Base-by-base conservation (phyloP, 164 flowering plant genomes). In the Stephania japonica region DNA sequence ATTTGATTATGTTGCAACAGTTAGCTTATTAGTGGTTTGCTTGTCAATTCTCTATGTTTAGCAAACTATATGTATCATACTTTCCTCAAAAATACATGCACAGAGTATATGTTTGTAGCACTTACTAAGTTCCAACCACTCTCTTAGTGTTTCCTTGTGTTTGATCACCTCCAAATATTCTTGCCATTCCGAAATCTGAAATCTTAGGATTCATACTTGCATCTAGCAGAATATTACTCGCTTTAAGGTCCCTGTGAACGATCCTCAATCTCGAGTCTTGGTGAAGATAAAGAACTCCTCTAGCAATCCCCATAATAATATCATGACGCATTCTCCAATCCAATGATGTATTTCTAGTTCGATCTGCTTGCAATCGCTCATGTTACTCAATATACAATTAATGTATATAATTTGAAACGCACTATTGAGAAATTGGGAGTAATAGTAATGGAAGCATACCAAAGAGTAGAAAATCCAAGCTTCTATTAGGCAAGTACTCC, bases 51-150 rank as follows among this genome's bases (percentile, higher is more conserved):
- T 32, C 38, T 2, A 32, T 32, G 38, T 32, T 32, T 32, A 32
- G 38, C 4, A 32, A 32, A 32, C 38, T 32, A 32, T 32, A 32
- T 32, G 38, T 32, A 32, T 32, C 4, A 4, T 32, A 32, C 38
- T 32, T 32, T 32, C 38, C 38, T 32, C 38, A 32, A 32, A 4
- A 32, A 32, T 32, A 2, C 38, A 32, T 32, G 38, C 38, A 32
- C 38, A 0, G 38, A 32, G 19, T 12, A 68, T 12, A 1, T 50
- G 59, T 18, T n/a, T 12, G 19, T 10, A 27, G 32, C 59, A 72
- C 91, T 87, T 76, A 90, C 94, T 86, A 87, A 61, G 94, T 90
- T 74, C 94, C 94, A 18, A 89, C 92, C 0, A 90, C 87, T 76
- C 85, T 83, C 21, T 44, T 82, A 1, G 94, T 88, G 25, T 77